Evolutionary conservation across 2,329 filamentous ascomycete species (phyloP).

Genomic region (Scorias spongiosa): DNA sequence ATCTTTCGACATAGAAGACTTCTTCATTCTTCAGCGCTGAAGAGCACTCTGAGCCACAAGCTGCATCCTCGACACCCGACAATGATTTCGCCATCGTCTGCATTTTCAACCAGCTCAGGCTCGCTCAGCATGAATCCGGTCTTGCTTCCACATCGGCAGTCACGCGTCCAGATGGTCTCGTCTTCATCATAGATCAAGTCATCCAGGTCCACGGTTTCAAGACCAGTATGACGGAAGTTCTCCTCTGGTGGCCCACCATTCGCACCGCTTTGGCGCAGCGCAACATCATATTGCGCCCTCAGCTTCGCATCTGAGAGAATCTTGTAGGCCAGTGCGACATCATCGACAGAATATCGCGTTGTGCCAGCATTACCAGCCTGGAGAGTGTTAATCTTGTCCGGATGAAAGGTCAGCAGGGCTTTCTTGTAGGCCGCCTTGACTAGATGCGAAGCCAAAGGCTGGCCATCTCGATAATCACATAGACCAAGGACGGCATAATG

Average conservation of each 20-base stretch:
- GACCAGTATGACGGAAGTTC: slow-evolving; percentile 26
- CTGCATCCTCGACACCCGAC: slow-evolving; percentile 48
- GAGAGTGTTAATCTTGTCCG: slow-evolving; percentile 32
- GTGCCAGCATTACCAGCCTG: slow-evolving; percentile 6
- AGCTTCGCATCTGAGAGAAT: slow-evolving; percentile 31
- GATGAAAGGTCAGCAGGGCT: slow-evolving; percentile 42
- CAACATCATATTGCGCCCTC: slow-evolving; percentile 35
- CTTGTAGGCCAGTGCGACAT: slow-evolving; percentile 44
- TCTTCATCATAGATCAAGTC: slow-evolving; percentile 32
- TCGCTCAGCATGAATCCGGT: slow-evolving; percentile 41
- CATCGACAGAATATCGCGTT: slow-evolving; percentile 32
- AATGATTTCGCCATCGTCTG: slow-evolving; percentile 39
- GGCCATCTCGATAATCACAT: slow-evolving; percentile 7
- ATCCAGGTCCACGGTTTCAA: slow-evolving; percentile 44
- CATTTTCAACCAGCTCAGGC: slow-evolving; percentile 36
- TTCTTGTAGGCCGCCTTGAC: slow-evolving; percentile 41
- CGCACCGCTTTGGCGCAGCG: slow-evolving; percentile 14
- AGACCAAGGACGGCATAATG: slow-evolving; percentile 18
- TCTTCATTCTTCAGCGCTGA: slow-evolving; percentile 33
- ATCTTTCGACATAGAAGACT: no score
- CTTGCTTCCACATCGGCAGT: slow-evolving; percentile 44
- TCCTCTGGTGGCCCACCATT: slow-evolving; percentile 1
- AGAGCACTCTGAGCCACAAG: slow-evolving; percentile 46
- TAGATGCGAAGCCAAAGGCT: slow-evolving; percentile 14
- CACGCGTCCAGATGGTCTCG: slow-evolving; percentile 31